phyloP scores from a whole-genome alignment of 2,329 filamentous ascomycete genomes.

The Monosporascus sp. region DNA sequence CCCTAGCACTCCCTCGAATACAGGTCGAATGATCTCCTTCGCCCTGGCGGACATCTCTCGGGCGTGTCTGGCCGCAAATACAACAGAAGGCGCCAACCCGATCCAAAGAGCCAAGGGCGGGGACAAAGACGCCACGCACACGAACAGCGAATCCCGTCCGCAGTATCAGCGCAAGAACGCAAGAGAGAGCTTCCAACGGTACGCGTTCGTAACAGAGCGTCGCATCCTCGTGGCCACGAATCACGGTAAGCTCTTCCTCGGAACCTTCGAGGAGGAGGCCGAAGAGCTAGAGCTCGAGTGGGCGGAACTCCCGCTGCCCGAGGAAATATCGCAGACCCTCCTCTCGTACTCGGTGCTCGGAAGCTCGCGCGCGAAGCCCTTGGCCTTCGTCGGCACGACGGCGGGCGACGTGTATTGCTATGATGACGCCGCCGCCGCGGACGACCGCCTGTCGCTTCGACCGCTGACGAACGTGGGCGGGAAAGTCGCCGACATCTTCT shows the following conservation, averaged over 20 bases:
- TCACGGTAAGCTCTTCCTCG: slow-evolving; percentile 54
- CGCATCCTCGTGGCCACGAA: slow-evolving; percentile 54
- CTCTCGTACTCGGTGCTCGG: slow-evolving; percentile 44
- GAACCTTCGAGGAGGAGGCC: slow-evolving; percentile 24
- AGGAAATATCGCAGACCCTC: slow-evolving; percentile 32
- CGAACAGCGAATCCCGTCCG: no score
- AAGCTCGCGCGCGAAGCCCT: slow-evolving; percentile 28
- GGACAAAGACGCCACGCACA: no score
- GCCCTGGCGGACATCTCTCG: neutral
- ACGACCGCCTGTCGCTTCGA: slow-evolving; percentile 19
- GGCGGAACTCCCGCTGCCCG: slow-evolving; percentile 36
- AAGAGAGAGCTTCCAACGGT: slow-evolving; percentile 52
- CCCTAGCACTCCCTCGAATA: neutral
- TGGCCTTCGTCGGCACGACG: slow-evolving; percentile 45
- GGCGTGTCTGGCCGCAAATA: neutral
- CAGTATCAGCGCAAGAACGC: slow-evolving; percentile 26
- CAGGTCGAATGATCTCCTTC: neutral
- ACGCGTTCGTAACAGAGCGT: slow-evolving; percentile 54
- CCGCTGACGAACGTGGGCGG: slow-evolving; percentile 36
- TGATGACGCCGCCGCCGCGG: slow-evolving; percentile 9
- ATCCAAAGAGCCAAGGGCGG: no score
- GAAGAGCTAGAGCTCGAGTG: slow-evolving; percentile 30
- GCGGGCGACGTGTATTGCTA: slow-evolving; percentile 45
- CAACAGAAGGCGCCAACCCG: neutral
- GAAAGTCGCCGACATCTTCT: slow-evolving; percentile 48